Conservation (phyloP, 805 yeast genomes). For the Candida insectorum region DNA sequence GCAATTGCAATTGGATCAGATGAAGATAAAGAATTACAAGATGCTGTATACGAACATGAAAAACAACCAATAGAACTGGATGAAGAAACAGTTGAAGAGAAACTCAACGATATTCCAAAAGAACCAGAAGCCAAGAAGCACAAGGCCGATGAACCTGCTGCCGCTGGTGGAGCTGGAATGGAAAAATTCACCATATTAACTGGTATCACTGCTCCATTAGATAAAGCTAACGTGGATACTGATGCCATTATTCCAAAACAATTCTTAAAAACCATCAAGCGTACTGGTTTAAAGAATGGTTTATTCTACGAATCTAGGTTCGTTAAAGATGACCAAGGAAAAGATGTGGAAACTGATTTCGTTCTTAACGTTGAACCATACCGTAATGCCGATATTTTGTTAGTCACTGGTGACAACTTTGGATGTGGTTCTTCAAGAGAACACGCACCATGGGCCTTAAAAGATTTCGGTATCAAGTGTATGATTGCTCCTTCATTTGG, state of each 20-base stretch:
- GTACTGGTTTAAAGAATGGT: slow-evolving; percentile 89
- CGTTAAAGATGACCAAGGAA: slow-evolving; percentile 57
- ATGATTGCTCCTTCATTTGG: slow-evolving; percentile 98
- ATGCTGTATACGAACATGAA: slow-evolving; percentile 70
- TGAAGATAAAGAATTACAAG: slow-evolving; percentile 57
- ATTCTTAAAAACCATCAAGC: slow-evolving; percentile 93
- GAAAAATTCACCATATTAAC: slow-evolving; percentile 72
- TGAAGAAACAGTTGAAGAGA: slow-evolving; percentile 30
- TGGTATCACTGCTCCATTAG: slow-evolving; percentile 91
- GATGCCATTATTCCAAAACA: slow-evolving; percentile 99
- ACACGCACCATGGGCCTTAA: slow-evolving; percentile 99
- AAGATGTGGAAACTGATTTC: slow-evolving; percentile 83
- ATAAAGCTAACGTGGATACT: slow-evolving; percentile 93
- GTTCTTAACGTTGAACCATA: slow-evolving; percentile 84
- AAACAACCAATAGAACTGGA: slow-evolving; percentile 55
- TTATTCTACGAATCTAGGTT: slow-evolving; percentile 90
- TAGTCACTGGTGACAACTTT: slow-evolving; percentile 94
- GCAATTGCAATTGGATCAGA: slow-evolving; percentile 48
- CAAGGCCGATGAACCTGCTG: slow-evolving; percentile 9
- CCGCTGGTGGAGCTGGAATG: slow-evolving; percentile 46
- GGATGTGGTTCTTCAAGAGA: slow-evolving; percentile 99
- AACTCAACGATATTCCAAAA: slow-evolving; percentile 61
- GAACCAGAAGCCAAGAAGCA: slow-evolving; percentile 27
- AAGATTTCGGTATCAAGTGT: slow-evolving; percentile 94
- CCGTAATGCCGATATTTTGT: slow-evolving; percentile 73